Evolutionary conservation across 2,329 filamentous ascomycete species (phyloP), one percentile per base, ranked within the genome.

Genomic region (Aspergillus jensenii): DNA sequence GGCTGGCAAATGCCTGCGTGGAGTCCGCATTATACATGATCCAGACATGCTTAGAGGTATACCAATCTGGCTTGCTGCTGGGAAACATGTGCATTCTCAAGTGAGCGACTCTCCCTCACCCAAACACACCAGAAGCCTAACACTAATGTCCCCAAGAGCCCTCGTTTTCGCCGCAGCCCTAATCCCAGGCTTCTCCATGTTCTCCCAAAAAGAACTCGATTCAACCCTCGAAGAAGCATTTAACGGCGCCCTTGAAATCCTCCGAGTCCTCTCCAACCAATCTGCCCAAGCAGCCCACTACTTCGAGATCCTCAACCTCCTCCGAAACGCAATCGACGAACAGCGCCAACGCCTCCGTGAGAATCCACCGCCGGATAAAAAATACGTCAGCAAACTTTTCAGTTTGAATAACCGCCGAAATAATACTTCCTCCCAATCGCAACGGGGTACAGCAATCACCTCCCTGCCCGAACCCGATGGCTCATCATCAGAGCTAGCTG

Each of bases 71-170:
- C 0, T 51, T 82, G 0, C 66, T 85, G 0, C 71, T 82, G 12
- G 78, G 76, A 8, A 85, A 85, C 55, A 84, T 86, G 83, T 83
- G 81, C 40, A 79, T 86, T 5, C 71, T 86, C 55, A 86, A 86
- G 83, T 84, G 69, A 69, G 80, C 63, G 4, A 12, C 17, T 6
- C 9, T 3, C 15, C 37, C 2, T 11, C 6, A 8, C 27, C 3
- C 9, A 11, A 11, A 25, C 14, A 8, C 4, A 25, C 8, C 5
- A 19, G 19, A 17, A 21, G 11, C 27, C 50, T 39, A n/a, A 23
- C 45, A 19, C 14, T 3, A 39, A 44, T n/a, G 9, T 8, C 12
- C 12, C 9, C 12, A 83, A 83, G 80, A 58, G 81, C 80, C 17
- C 78, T 81, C 56, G 73, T 85, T 0, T 86, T 87, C 56, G 81